These are phyloP conservation scores for Boletus reticuloceps DNA, from an alignment of 768 basidiomycete genomes.

Conservation along the genomic window DNA sequence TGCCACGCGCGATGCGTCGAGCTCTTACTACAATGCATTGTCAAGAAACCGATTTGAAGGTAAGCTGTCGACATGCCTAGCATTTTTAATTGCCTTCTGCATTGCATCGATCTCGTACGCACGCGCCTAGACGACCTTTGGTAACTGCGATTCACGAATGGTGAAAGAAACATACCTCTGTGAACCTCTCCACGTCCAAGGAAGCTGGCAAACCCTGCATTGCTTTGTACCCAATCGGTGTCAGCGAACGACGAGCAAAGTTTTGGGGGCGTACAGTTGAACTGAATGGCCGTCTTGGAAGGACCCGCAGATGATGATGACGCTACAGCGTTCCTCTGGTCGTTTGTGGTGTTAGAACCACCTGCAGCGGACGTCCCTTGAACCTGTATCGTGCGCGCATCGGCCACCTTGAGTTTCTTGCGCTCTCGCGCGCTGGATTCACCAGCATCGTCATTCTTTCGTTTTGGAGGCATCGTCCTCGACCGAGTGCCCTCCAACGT, in stretches of 20 bases:
- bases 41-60: not conserved
- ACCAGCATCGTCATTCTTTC: constrained; percentile 31
- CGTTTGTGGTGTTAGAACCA: constrained; percentile 3
- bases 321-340: constrained; percentile 30
- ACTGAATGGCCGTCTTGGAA: constrained; percentile 36
- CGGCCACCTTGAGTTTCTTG: constrained; percentile 66
- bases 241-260: not conserved
- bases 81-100: constrained; percentile 80
- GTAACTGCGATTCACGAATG: not conserved
- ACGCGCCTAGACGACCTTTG: constrained; percentile 54
- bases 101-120: constrained; percentile 90
- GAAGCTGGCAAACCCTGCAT: constrained; percentile 62
- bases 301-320: constrained; percentile 27
- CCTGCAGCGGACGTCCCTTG: constrained; percentile 36
- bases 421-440: constrained; percentile 45
- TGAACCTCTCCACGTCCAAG: constrained; percentile 87
- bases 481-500: not conserved
- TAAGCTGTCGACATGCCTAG: constrained; percentile 45
- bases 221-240: constrained; percentile 35
- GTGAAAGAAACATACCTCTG: constrained; percentile 53
- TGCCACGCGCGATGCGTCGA: constrained; percentile 89
- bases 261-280: constrained; percentile 38
- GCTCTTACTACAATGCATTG: constrained; percentile 44
- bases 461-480: constrained; percentile 37
- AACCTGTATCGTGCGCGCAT: constrained; percentile 66